These are phyloP conservation scores for Phialophora macrospora DNA, from an alignment of 2,329 filamentous ascomycete species.

Conservation along the genomic window DNA sequence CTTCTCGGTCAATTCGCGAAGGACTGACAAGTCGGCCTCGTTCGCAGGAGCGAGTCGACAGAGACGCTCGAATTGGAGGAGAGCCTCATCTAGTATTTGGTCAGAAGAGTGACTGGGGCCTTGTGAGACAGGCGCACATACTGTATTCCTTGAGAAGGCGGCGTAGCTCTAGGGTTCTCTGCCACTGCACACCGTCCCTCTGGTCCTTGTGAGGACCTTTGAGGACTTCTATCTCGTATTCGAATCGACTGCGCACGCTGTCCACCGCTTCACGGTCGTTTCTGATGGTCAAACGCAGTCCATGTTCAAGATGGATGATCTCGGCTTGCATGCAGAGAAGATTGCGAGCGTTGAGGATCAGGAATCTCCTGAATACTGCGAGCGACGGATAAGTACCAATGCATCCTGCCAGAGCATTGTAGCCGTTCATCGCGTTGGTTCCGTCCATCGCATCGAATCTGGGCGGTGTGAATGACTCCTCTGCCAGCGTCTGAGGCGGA, in stretches of 20 bases:
- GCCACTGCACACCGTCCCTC: constrained; percentile 16
- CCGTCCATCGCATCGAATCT: not conserved
- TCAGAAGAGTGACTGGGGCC: not conserved
- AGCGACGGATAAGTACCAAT: constrained; percentile 21
- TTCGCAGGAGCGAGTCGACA: constrained; percentile 20
- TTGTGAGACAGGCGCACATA: not conserved
- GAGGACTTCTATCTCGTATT: constrained; percentile 16
- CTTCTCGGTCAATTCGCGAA: constrained; percentile 19
- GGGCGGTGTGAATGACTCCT: not conserved
- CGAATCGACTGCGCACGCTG: constrained; percentile 5
- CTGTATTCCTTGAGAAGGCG: constrained; percentile 22
- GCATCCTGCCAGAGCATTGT: constrained; percentile 33
- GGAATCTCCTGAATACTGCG: constrained; percentile 42
- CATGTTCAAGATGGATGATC: constrained; percentile 39
- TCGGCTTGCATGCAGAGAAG: constrained; percentile 44
- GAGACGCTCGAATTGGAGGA: constrained; percentile 20
- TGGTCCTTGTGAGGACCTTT: constrained; percentile 14
- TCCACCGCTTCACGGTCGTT: constrained; percentile 15
- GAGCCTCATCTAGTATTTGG: constrained; percentile 13
- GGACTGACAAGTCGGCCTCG: constrained; percentile 10
- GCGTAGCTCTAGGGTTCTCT: constrained; percentile 13
- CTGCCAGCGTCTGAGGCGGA: not conserved
- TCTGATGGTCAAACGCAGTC: constrained; percentile 3
- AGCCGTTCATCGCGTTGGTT: constrained; percentile 16
- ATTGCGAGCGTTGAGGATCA: constrained; percentile 39